Evolutionary conservation across 306 rosid species (phyloP).

Genomic region (Gynostemma pentaphyllum): DNA sequence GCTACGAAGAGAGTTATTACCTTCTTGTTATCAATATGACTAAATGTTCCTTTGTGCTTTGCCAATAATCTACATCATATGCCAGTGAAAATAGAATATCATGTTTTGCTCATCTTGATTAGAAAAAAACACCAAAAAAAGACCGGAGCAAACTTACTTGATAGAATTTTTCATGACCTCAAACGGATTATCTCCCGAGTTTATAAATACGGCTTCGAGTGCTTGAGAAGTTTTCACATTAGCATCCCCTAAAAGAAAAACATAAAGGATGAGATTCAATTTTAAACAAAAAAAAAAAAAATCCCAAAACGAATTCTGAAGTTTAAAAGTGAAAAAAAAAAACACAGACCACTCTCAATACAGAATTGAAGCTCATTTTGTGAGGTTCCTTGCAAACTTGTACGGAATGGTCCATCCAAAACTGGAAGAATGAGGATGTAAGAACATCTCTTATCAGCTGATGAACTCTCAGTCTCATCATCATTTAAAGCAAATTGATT

Average conservation of each 20-base stretch:
- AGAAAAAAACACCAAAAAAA: background rate
- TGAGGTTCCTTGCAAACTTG: slow-evolving; percentile 52
- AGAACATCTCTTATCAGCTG: slow-evolving; percentile 14
- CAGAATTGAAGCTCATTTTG: slow-evolving; percentile 52
- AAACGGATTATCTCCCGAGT: slow-evolving; percentile 62
- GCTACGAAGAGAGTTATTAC: background rate
- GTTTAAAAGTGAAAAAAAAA: too few species aligned
- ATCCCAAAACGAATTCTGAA: background rate
- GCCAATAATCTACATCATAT: slow-evolving; percentile 40
- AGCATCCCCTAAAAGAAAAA: slow-evolving; percentile 42
- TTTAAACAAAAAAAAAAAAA: background rate
- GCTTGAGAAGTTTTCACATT: slow-evolving; percentile 39
- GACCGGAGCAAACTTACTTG: slow-evolving; percentile 27
- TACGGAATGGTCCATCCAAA: slow-evolving; percentile 55
- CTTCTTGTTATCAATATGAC: slow-evolving; percentile 44
- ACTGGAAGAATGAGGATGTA: slow-evolving; percentile 58
- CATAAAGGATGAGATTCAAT: background rate
- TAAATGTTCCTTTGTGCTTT: slow-evolving; percentile 47
- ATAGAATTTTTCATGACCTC: slow-evolving; percentile 45
- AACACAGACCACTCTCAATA: slow-evolving; percentile 48
- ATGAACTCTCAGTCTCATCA: slow-evolving; percentile 23
- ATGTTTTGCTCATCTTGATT: background rate
- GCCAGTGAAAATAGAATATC: background rate
- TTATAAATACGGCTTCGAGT: slow-evolving; percentile 45
- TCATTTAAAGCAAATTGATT: slow-evolving; percentile 22